Base-by-base conservation (phyloP, 192 early-diverging fungal species). In the Umbelopsis isabellina region DNA sequence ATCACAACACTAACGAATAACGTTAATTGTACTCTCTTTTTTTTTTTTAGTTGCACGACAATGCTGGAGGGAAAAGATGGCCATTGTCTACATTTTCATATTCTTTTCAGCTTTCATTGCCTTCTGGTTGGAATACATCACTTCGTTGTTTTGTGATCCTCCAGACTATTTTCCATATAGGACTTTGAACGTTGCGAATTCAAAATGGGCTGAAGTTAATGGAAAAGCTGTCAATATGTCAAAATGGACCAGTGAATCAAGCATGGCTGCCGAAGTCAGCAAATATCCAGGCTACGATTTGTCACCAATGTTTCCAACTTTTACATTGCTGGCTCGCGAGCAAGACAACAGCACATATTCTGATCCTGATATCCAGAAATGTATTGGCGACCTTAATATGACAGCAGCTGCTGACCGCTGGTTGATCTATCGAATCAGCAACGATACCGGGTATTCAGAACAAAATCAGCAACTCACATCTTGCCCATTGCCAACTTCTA, bases 61-160 rank as follows among this genome's bases (percentile, higher is more conserved):
- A 25, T 72, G 66, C 9, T 79, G 72, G 72, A 67, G 79, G 41
- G 79, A 80, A 68, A 80, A 80, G 50, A 37, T 80, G 3, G 67
- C 79, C 6, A 66, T 70, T 15, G 66, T 72, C 11, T 41, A 66
- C n/a, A 18, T 67, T 7, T 71, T 74, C 46, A 44, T 70, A 9
- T 20, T 65, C 3, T 22, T 70, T 21, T 69, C 67, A 10, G 71
- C 46, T 8, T 35, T 80, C 7, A 66, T 80, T 58, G 67, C 68
- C 21, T 66, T 80, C 22, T 76, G 74, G 74, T 65, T 80, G 7
- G 79, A 80, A 70, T 73, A 73, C 41, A 49, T 75, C 15, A 65
- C 74, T 35, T 66, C 49, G 12, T 47, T 76, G 18, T 80, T 80
- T 68, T 80, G 79, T 37, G 72, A 75, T n/a, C 66, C 71, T 35